Conservation (phyloP, 202 grass and related monocot species). For the Digitaria exilis region DNA sequence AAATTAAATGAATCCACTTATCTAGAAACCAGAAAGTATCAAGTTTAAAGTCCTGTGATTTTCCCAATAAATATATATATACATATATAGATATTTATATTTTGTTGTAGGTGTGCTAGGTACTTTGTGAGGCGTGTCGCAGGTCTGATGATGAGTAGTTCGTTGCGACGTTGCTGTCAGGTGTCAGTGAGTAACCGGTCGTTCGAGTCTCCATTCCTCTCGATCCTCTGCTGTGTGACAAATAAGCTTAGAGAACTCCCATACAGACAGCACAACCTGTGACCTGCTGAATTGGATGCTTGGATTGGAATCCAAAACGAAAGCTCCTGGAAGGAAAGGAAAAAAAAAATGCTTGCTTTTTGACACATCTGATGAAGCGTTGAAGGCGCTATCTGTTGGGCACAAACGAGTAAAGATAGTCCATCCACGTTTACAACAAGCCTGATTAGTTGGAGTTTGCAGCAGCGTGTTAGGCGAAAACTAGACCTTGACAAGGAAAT, state of each 20-base stretch:
- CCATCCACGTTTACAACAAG: constrained; percentile 38
- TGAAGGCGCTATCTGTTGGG: not conserved
- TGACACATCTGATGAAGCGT: not conserved
- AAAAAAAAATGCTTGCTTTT: not conserved
- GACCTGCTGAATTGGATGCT: constrained; percentile 30
- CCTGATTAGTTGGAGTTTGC: not conserved
- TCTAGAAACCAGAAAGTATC: not conserved
- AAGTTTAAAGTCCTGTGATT: not conserved
- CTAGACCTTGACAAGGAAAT: not conserved
- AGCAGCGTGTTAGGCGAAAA: constrained; percentile 25
- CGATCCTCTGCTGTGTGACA: not conserved
- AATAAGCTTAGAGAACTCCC: not conserved
- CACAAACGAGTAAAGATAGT: too few species aligned
- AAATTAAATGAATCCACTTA: not conserved
- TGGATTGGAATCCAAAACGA: constrained; percentile 37
- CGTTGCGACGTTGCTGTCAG: constrained; percentile 32
- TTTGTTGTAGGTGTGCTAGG: not conserved
- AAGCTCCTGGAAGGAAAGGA: not conserved
- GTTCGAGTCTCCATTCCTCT: not conserved
- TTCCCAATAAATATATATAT: not conserved
- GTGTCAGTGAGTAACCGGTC: not conserved
- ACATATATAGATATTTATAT: not conserved
- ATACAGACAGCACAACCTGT: not conserved
- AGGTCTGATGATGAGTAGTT: not conserved
- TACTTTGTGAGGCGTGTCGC: not conserved